Evolutionary conservation across 2,329 filamentous ascomycete genomes (phyloP).

Genomic region (Apiospora rasikravindrae): DNA sequence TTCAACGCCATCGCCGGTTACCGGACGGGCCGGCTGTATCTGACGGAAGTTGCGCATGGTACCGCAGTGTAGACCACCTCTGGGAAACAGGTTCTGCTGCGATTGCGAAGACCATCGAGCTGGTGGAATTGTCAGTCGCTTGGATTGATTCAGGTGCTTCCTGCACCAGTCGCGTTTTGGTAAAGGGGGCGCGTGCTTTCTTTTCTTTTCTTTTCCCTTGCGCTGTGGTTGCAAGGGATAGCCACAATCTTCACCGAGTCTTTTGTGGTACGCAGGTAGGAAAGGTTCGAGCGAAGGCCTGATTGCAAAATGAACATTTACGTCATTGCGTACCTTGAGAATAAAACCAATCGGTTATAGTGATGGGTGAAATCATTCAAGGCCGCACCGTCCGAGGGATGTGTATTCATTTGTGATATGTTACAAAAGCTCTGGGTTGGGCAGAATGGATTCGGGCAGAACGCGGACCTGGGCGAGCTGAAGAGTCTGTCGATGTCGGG

Average conservation of each 20-base stretch:
- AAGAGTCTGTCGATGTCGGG: background rate
- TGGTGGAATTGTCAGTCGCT: background rate
- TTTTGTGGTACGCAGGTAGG: background rate
- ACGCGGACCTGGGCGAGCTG: background rate
- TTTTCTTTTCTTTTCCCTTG: background rate
- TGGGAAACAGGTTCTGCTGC: background rate
- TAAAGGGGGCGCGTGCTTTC: background rate
- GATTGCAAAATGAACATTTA: background rate
- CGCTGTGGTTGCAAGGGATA: background rate
- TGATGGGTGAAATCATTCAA: background rate
- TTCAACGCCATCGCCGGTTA: background rate
- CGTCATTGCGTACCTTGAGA: conserved; percentile 1
- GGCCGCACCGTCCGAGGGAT: background rate
- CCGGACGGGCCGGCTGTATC: background rate
- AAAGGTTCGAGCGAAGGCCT: background rate
- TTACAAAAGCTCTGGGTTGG: background rate
- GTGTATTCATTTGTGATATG: conserved; percentile 5
- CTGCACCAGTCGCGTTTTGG: too few species aligned
- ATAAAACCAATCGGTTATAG: conserved; percentile 3
- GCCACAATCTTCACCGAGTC: background rate
- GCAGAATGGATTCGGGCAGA: background rate
- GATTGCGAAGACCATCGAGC: background rate
- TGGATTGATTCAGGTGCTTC: background rate
- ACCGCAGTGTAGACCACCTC: background rate
- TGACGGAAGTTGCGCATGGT: conserved; percentile 9